Conservation (phyloP, 345 rosid genomes). For the Capsella bursapastoris region DNA sequence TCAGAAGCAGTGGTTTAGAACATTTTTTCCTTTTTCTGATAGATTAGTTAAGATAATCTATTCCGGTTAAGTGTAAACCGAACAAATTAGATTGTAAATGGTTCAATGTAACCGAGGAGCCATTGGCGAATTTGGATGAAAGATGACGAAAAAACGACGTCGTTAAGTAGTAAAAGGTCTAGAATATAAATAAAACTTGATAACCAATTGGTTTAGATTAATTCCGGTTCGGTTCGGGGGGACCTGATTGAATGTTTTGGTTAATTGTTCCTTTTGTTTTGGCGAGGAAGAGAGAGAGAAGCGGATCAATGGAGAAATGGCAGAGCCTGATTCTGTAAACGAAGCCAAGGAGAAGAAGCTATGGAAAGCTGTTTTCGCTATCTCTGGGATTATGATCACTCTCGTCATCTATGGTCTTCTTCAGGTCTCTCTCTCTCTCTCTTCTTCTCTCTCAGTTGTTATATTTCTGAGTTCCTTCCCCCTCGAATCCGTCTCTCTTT, state of each 20-base stretch:
- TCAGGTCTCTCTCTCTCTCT: conserved; percentile 52
- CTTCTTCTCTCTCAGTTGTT: not conserved
- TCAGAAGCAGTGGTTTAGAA: not conserved
- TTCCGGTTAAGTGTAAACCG: no score
- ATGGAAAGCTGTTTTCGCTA: conserved; percentile 71
- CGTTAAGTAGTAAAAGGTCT: conserved; percentile 1
- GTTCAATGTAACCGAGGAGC: not conserved
- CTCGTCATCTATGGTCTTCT: conserved; percentile 87
- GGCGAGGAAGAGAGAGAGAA: not conserved
- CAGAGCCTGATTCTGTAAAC: conserved; percentile 48
- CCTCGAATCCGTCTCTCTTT: not conserved
- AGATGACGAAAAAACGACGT: not conserved
- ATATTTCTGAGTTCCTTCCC: not conserved
- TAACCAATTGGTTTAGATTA: no score
- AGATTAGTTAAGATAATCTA: not conserved
- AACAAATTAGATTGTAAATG: no score
- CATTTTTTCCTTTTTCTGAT: not conserved
- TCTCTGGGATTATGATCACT: conserved; percentile 77
- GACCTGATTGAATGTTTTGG: not conserved
- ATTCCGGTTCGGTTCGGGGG: not conserved
- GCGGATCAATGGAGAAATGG: conserved; percentile 62
- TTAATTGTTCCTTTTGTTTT: conserved; percentile 6
- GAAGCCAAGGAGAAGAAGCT: conserved; percentile 55
- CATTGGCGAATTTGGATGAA: not conserved
- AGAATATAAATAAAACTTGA: not conserved